These are phyloP conservation scores for Phyllosticta ampelicida DNA, from an alignment of 2,329 filamentous ascomycete species.

Conservation along the genomic window DNA sequence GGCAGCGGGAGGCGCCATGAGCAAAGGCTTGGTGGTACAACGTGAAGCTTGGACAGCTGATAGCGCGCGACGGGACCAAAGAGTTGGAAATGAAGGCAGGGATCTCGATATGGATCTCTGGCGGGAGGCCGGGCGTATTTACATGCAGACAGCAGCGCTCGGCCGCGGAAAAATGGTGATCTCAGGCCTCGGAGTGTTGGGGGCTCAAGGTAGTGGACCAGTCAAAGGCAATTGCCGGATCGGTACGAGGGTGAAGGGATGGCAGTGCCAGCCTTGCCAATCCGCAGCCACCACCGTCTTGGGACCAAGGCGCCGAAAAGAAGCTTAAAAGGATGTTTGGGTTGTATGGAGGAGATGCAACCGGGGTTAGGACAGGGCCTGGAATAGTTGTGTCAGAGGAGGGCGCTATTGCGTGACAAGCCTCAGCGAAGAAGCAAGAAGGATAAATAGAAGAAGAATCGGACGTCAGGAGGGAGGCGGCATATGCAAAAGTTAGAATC, in stretches of 20 bases:
- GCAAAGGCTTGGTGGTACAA: slow-evolving; percentile 1
- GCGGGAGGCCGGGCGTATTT: background rate
- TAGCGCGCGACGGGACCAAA: background rate
- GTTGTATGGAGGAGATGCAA: background rate
- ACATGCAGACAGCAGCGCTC: background rate
- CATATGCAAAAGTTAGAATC: background rate
- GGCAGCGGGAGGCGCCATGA: slow-evolving; percentile 16
- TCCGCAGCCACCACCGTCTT: background rate
- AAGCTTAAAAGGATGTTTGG: background rate
- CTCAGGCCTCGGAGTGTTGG: background rate
- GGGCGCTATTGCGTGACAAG: background rate
- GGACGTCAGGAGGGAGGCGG: too few relatives aligned
- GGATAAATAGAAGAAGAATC: background rate
- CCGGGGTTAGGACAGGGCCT: background rate
- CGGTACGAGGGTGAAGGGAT: background rate
- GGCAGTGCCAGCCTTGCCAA: background rate
- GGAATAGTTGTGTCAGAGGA: background rate
- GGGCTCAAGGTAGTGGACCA: background rate
- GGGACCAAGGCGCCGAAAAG: background rate
- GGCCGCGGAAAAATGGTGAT: background rate
- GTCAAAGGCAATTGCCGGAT: background rate
- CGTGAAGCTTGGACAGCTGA: background rate
- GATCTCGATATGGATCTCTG: background rate
- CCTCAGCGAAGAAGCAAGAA: background rate
- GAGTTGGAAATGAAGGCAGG: background rate